Evolutionary conservation across 2,329 filamentous ascomycete genomes (phyloP).

Genomic region (Tolypocladium endophyticum): DNA sequence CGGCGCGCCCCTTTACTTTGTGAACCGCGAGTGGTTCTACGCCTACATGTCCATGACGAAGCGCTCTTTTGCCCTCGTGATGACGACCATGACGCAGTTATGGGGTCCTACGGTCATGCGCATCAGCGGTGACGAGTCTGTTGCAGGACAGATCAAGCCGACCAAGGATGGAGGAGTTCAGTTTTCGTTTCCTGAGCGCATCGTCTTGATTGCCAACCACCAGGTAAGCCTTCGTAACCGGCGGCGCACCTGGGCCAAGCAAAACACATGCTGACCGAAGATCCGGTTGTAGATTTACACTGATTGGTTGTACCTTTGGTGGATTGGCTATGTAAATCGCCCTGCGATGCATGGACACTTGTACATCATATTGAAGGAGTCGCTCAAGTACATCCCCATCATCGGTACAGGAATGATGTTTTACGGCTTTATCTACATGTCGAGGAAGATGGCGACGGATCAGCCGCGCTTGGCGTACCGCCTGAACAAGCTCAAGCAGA

Average conservation of each 20-base stretch:
- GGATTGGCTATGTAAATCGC: slow-evolving; percentile 72
- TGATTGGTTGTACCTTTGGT: slow-evolving; percentile 90
- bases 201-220: slow-evolving; percentile 81
- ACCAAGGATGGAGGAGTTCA: slow-evolving; percentile 63
- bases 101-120: slow-evolving; percentile 78
- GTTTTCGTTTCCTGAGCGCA: slow-evolving; percentile 69
- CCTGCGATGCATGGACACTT: slow-evolving; percentile 75
- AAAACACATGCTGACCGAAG: background rate
- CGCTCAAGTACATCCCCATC: slow-evolving; percentile 69
- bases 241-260: background rate
- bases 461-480: slow-evolving; percentile 65
- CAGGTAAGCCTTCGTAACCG: slow-evolving; percentile 38
- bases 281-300: slow-evolving; percentile 56
- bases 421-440: slow-evolving; percentile 84
- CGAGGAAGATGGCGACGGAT: slow-evolving; percentile 79
- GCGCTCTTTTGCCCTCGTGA: slow-evolving; percentile 67
- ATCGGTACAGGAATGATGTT: slow-evolving; percentile 76
- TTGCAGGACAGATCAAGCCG: slow-evolving; percentile 62
- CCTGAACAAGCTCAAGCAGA: slow-evolving; percentile 55
- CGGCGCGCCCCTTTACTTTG: slow-evolving; percentile 63
- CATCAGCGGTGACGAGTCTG: slow-evolving; percentile 73
- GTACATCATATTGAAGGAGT: slow-evolving; percentile 86
- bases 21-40: slow-evolving; percentile 71
- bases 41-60: slow-evolving; percentile 83
- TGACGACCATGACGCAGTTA: slow-evolving; percentile 72